A percentile compares a stretch with the other conserved stretches of the same genome.
These are phyloP conservation scores for Huntiella savannae DNA, from an alignment of 2,329 filamentous ascomycete genomes.

Conservation along the genomic window DNA sequence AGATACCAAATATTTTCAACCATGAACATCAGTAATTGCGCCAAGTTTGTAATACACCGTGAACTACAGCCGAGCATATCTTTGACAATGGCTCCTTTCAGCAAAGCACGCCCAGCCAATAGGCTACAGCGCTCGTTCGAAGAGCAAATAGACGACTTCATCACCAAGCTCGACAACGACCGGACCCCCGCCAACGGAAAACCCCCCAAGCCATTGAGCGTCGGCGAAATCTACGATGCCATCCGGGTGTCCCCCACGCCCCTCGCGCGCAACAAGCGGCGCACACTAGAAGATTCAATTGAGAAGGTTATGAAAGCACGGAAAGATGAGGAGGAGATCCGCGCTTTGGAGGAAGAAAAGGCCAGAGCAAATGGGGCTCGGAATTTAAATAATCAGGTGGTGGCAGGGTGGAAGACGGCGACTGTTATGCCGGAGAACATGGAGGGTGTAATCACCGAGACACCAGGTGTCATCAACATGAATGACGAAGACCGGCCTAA, in stretches of 20 bases:
- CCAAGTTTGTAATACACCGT: background rate
- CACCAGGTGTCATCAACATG: conserved; percentile 13
- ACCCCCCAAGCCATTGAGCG: conserved; percentile 25
- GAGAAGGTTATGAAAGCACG: conserved; percentile 62
- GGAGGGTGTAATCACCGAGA: conserved; percentile 10
- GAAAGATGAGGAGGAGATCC: conserved; percentile 30
- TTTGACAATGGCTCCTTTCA: conserved; percentile 16
- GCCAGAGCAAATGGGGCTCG: conserved; percentile 16
- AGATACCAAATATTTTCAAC: background rate
- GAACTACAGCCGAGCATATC: background rate
- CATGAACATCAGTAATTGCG: background rate
- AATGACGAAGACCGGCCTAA: conserved; percentile 16
- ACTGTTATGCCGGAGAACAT: background rate
- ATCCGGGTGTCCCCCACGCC: conserved; percentile 79
- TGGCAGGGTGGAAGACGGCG: conserved; percentile 21
- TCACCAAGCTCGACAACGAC: conserved; percentile 57
- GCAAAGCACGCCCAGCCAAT: conserved; percentile 7
- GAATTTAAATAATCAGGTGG: conserved; percentile 25
- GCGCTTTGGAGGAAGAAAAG: conserved; percentile 10
- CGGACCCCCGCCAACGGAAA: conserved; percentile 24
- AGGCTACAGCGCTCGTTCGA: conserved; percentile 37
- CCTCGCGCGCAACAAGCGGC: conserved; percentile 64
- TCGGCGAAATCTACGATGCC: conserved; percentile 50
- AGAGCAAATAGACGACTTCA: conserved; percentile 58
- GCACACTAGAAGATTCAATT: conserved; percentile 64